Base-by-base conservation (phyloP, 805 yeast genomes). In the Cyberlindnera saturnus region DNA sequence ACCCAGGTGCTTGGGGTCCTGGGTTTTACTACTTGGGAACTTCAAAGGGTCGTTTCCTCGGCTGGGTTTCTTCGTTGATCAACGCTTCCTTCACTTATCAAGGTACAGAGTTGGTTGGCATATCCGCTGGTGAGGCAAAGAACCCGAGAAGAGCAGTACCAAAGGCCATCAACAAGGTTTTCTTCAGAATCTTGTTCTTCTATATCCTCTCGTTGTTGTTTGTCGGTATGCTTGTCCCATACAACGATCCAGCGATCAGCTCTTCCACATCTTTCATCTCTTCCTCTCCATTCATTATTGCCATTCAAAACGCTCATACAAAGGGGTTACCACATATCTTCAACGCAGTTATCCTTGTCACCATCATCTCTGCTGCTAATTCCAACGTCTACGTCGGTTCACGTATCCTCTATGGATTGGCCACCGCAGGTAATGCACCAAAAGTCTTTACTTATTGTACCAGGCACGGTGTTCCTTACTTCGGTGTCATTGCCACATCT, bases 21-120 rank as follows among this genome's bases (percentile, higher is more conserved):
- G 87, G 86, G 40, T 70, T 73, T 37, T 63, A 72, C 32, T 77
- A 75, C 15, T 48, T 59, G 9, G 67, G 77, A 59, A 55, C 53
- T 8, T 66, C 69, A 47, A 77, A 82, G 34, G 85, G 71, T 36
- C 70, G 81, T 58, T 81, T 83, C 55, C 65, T 82, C 43, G 87
- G 87, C 42, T 81, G 84, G 82, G 73, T 82, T 42, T 69, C 80
- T 9, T 81, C 89, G 5, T 68, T 83, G 55, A 75, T 83, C 49
- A 77, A 77, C 48, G 86, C 90, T 18, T 82, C 86, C 17, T 84
- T 84, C 69, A 83, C 90, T 31, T 83, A 76, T 62, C 89, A 82
- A 66, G 90, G 90, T 62, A 80, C 84, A 44, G 93, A 84, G 61
- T 71, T 82, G 58, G 80, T 81, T 30, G 90, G 89, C 63, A 70